These are phyloP conservation scores for Physaria fendleri DNA, from an alignment of 345 rosid genomes.

Conservation along the genomic window DNA sequence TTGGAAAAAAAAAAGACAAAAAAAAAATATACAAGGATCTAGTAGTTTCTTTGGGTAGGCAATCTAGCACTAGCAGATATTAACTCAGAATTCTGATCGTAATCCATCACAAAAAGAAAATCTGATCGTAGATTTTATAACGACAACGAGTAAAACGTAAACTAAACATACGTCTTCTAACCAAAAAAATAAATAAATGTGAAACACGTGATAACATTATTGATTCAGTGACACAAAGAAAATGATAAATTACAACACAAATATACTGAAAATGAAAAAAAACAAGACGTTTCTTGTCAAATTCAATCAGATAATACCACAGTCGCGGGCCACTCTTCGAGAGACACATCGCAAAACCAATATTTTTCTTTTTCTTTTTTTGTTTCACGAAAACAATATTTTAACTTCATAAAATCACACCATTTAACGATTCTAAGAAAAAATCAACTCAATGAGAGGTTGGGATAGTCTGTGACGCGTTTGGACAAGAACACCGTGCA, in stretches of 20 bases:
- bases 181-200: neutral
- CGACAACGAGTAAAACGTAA: too few species aligned
- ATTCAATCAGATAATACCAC: neutral
- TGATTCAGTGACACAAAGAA: neutral
- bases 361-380: too few species aligned
- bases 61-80: too few species aligned
- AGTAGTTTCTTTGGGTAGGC: too few species aligned
- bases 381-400: neutral
- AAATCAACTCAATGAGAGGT: constrained; percentile 28
- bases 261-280: neutral
- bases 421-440: neutral
- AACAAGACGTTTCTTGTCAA: neutral
- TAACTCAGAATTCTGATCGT: too few species aligned
- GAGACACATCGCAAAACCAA: neutral
- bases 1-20: too few species aligned
- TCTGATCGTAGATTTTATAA: too few species aligned
- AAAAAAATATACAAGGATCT: too few species aligned
- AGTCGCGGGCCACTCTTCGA: neutral
- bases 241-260: neutral
- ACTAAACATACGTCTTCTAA: too few species aligned
- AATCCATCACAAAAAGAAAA: too few species aligned
- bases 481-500: constrained; percentile 49
- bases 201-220: neutral
- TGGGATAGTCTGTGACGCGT: constrained; percentile 41
- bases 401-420: neutral